A percentile compares a stretch with the other conserved stretches of the same genome.
phyloP scores from a whole-genome alignment of 495 filamentous ascomycete genomes.

The Xylaria telfairii region DNA sequence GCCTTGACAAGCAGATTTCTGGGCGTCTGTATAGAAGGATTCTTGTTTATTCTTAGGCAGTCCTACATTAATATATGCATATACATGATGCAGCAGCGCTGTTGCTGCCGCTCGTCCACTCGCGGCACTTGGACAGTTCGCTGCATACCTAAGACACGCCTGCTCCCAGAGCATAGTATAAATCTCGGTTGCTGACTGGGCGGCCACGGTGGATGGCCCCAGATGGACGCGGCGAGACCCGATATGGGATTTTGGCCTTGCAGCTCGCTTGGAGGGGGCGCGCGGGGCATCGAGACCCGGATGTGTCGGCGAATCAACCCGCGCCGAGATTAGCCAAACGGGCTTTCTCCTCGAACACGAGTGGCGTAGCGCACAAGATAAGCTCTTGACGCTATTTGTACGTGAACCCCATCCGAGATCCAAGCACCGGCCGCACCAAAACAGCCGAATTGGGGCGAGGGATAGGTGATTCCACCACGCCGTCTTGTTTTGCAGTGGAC shows the following conservation, averaged over 20 bases:
- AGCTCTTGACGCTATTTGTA: neutral
- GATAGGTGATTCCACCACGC: neutral
- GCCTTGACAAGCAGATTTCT: neutral
- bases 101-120: neutral
- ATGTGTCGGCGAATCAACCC: conserved; percentile 13
- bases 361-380: neutral
- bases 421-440: neutral
- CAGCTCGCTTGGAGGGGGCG: conserved; percentile 3
- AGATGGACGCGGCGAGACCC: conserved; percentile 4
- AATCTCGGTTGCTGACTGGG: neutral
- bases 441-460: neutral
- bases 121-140: conserved; percentile 5
- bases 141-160: neutral
- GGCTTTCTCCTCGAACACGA: neutral
- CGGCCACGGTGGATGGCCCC: neutral
- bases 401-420: neutral
- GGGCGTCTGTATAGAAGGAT: neutral
- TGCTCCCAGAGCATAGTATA: neutral
- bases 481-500: neutral
- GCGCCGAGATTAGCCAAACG: conserved; percentile 7
- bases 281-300: conserved; percentile 1
- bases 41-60: neutral
- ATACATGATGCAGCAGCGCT: neutral
- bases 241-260: neutral
- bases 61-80: neutral